These are phyloP conservation scores for Gossypium turneri DNA, from an alignment of 345 rosid species.

Conservation along the genomic window DNA sequence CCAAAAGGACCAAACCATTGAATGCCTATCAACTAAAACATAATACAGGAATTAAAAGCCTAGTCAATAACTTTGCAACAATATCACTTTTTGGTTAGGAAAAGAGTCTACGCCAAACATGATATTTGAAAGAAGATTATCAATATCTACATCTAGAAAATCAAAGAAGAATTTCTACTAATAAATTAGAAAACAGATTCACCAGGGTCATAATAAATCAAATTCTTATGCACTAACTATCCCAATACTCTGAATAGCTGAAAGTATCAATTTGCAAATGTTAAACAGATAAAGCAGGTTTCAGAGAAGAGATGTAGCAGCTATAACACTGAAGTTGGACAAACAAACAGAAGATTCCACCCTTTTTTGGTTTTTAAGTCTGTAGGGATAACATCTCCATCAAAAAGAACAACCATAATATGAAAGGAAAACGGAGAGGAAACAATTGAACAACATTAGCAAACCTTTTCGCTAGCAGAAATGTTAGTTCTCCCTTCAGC, in stretches of 20 bases:
- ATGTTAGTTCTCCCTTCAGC: conserved; percentile 90
- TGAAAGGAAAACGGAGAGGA: background rate
- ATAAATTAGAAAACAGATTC: background rate
- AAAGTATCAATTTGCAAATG: background rate
- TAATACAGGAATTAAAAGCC: background rate
- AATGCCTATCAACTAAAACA: background rate
- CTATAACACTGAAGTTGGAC: background rate
- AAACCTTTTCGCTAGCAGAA: conserved; percentile 88
- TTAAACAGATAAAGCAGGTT: background rate
- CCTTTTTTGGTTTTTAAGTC: background rate
- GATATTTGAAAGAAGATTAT: background rate
- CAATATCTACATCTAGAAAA: conserved; percentile 10
- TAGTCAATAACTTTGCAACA: background rate
- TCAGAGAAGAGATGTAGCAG: background rate
- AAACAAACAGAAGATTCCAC: conserved; percentile 6
- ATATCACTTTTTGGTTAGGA: background rate
- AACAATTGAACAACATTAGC: background rate
- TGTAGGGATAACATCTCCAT: background rate
- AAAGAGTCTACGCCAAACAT: background rate
- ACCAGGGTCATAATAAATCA: background rate
- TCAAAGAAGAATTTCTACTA: background rate
- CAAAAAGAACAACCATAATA: background rate
- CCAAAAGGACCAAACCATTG: background rate
- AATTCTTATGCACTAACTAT: background rate
- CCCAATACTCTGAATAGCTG: background rate